Evolutionary conservation across 176 grass and related monocot genomes (phyloP), one percentile per base, ranked within the genome.

Genomic region (Tillandsia leiboldiana): DNA sequence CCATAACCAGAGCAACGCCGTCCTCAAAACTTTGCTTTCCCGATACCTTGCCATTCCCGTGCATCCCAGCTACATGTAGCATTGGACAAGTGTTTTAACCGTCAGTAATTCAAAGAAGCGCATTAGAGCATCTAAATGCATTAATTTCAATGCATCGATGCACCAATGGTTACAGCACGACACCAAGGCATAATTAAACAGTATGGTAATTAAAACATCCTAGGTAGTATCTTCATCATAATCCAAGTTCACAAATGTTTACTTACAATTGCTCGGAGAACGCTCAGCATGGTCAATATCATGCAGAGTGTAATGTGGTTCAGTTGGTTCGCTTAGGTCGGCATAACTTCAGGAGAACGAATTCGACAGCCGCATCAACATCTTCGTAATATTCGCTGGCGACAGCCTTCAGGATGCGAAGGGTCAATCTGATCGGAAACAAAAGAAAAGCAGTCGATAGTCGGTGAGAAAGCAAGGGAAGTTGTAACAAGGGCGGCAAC

Each of bases 371-470:
- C 67, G 81, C 72, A 61, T 87, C 80, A 54, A 86, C 29, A 77
- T 91, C 88, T 66, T 70, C 72, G 53, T 74, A 82, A 75, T 91
- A 74, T 52, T 91, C 76, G 73, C 74, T 91, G 26, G 88, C 84
- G 66, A 91, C 84, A 72, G 77, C 81, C 63, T 79, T 91, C 65
- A 91, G 42, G 78, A 91, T 91, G 64, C 84, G 80, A 48, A 83
- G 52, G n/a, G 87, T 91, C 88, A 74, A 91, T 69, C 88, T 91
- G 64, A 24, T 79, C 50, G 23, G 24, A 76, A 56, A 51, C 65
- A 3, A 79, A 79, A 68, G 57, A 61, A 53, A 64, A 29, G 17
- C 53, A 26, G 10, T 64, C 63, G 10, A 63, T 66, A 18, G 15
- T 17, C 67, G 50, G 17, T 70, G 54, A 68, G 17, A 66, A 8